A percentile compares a stretch with the other conserved stretches of the same genome.
These are phyloP conservation scores for Allium fistulosum DNA, from an alignment of 106 monocot species.

Conservation along the genomic window DNA sequence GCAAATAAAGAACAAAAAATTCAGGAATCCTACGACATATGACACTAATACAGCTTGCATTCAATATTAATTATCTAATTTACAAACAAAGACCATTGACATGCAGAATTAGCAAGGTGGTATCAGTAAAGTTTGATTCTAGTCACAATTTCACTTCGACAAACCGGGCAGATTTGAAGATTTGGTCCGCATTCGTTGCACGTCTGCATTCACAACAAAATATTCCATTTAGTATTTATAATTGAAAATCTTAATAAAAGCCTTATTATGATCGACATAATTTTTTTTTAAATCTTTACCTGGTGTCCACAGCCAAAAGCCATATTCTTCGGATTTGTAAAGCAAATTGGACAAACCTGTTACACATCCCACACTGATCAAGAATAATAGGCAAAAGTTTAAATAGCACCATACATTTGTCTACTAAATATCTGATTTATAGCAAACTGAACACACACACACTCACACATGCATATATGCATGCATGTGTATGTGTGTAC, in stretches of 20 bases:
- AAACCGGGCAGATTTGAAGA: constrained; percentile 14
- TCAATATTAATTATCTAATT: neutral
- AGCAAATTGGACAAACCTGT: constrained; percentile 83
- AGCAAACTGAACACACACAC: too few species aligned
- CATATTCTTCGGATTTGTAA: constrained; percentile 80
- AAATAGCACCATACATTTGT: too few species aligned
- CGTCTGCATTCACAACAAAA: constrained; percentile 6
- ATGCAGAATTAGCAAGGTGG: neutral
- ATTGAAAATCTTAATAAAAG: too few species aligned
- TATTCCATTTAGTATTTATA: too few species aligned
- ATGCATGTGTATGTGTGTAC: too few species aligned
- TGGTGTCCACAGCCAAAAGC: constrained; percentile 93
- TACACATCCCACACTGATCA: neutral
- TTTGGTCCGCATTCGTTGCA: constrained; percentile 17
- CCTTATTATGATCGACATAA: too few species aligned
- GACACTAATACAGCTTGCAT: neutral
- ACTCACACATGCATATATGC: too few species aligned
- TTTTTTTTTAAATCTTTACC: constrained; percentile 14
- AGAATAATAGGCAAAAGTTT: constrained; percentile 3
- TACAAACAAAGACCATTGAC: neutral
- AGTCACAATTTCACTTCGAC: constrained; percentile 17
- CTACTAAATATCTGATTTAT: too few species aligned
- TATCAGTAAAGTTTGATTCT: constrained; percentile 17
- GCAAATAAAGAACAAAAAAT: too few species aligned
- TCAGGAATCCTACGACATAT: too few species aligned